phyloP scores from a whole-genome alignment of 306 rosid genomes.

The Trifolium pratense region DNA sequence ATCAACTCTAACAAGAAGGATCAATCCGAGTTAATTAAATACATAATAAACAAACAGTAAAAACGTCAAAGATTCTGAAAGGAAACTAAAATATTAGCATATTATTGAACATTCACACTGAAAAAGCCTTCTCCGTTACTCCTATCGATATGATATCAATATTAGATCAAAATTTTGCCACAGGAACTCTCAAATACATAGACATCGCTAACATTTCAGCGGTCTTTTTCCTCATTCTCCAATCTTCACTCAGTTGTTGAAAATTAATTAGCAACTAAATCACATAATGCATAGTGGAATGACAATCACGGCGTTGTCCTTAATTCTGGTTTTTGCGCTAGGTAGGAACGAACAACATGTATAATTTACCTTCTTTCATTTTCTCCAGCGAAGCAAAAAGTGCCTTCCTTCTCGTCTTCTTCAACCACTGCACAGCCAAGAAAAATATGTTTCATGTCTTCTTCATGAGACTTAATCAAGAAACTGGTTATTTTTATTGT shows the following conservation, averaged over 20 bases:
- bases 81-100: background rate
- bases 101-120: background rate
- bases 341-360: no score
- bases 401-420: conserved; percentile 88
- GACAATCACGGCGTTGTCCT: background rate
- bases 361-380: conserved; percentile 83
- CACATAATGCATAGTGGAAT: background rate
- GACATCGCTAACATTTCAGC: no score
- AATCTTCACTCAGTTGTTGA: no score
- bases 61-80: background rate
- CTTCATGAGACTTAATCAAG: conserved; percentile 36
- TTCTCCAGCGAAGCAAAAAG: conserved; percentile 87
- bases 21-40: conserved; percentile 27
- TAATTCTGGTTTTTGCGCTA: conserved; percentile 14
- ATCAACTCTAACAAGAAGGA: conserved; percentile 75
- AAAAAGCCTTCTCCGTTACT: background rate
- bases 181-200: no score
- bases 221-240: background rate
- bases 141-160: background rate
- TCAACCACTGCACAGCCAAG: conserved; percentile 72
- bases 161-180: no score
- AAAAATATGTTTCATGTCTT: conserved; percentile 18
- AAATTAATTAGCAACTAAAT: background rate
- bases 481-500: background rate
- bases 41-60: background rate